These are phyloP conservation scores for Adiantum capillusveneris DNA, from an alignment of 75 land plant species.

Conservation along the genomic window DNA sequence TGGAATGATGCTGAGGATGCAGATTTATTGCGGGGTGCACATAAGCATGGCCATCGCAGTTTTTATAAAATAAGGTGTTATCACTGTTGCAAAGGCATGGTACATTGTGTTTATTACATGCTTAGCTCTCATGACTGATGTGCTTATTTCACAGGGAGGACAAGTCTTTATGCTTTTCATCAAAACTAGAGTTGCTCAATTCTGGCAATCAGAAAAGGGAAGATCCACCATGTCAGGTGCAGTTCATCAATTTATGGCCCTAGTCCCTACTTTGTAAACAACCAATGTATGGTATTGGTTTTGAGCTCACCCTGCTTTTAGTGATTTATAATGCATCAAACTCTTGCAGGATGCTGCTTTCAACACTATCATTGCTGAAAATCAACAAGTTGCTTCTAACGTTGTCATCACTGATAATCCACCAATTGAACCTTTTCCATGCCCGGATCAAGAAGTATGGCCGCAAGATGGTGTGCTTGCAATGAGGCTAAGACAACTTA, in stretches of 20 bases:
- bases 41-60: slow-evolving; percentile 1
- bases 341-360: too few species aligned
- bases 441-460: too few species aligned
- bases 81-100: not conserved
- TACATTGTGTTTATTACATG: too few species aligned
- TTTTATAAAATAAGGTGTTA: not conserved
- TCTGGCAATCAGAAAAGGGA: slow-evolving; percentile 6
- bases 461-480: slow-evolving; percentile 3
- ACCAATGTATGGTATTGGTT: too few species aligned
- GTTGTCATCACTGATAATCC: too few species aligned
- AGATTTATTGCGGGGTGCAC: slow-evolving; percentile 19
- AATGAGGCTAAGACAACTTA: slow-evolving; percentile 15
- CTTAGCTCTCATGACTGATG: not conserved
- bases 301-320: too few species aligned
- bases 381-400: too few species aligned
- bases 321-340: too few species aligned
- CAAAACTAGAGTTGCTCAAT: not conserved
- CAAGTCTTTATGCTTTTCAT: slow-evolving; percentile 2
- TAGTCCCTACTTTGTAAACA: too few species aligned
- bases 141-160: not conserved
- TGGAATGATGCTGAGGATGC: slow-evolving; percentile 21
- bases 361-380: too few species aligned
- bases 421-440: too few species aligned
- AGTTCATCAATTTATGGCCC: not conserved
- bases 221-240: not conserved